Evolutionary conservation across 2,329 filamentous ascomycete species (phyloP), one percentile per base, ranked within the genome.

Genomic region (Colletotrichum sp.): DNA sequence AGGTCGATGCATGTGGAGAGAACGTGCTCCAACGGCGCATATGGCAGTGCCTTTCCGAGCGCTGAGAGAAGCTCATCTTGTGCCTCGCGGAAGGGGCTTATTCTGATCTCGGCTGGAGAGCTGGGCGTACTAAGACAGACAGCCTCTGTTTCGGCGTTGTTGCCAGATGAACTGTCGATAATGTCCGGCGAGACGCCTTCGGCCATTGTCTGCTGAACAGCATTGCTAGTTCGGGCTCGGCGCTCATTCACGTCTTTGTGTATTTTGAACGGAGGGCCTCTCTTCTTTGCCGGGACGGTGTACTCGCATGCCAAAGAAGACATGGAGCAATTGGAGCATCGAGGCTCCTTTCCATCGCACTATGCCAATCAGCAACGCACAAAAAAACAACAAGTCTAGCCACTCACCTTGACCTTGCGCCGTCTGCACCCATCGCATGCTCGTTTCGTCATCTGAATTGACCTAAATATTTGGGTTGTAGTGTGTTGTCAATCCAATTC

Each of bases 391-490:
- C 24, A 32, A 16, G 6, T 18, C 12, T 12, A 16, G 64, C 24
- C 12, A 15, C 43, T 48, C n/a, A 72, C 70, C 63, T 77, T 77
- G 67, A 77, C 71, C 28, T 77, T 77, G 5, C 75, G 71, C 18
- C 67, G 52, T 26, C 75, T 66, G 30, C 75, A 77, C 16, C 75
- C 67, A 43, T 77, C 75, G 63, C 75, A 77, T 3, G 75, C 61
- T 36, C 61, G 61, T 21, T 75, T 67, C 26, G 72, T 55, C 60
- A 72, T 75, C 12, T 36, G 24, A 6, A 36, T 1, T 28, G 0
- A n/a, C 1, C n/a, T 34, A 7, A 1, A 43, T 39, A 0, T 34
- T 12, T 0, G n/a, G 12, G n/a, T 0, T 13, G 16, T 2, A 26
- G 4, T 24, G 9, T 10, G 18, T 57, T 52, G 13, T 26, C 16